Evolutionary conservation across 208 protist species (phyloP).

Genomic region (Porcisia hertigi): DNA sequence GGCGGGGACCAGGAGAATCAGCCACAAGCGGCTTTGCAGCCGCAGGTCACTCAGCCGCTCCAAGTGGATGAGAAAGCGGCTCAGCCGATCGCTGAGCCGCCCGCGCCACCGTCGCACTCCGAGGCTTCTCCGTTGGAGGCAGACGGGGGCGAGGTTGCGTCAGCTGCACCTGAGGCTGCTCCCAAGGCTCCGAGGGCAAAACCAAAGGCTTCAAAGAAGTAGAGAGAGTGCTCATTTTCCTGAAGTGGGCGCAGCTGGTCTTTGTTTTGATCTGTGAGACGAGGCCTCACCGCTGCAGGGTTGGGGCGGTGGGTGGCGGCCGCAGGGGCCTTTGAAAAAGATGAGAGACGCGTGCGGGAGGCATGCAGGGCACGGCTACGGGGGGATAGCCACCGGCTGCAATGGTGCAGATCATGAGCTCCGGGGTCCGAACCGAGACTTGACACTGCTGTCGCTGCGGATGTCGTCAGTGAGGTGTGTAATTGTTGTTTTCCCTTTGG

Average conservation of each 20-base stretch:
- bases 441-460: background rate
- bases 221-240: background rate
- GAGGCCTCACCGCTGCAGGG: background rate
- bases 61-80: background rate
- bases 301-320: no score
- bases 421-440: no score
- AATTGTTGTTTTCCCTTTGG: background rate
- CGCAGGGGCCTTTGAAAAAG: background rate
- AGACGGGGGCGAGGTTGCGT: background rate
- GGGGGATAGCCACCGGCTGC: background rate
- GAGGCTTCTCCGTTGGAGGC: background rate
- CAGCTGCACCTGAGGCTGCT: background rate
- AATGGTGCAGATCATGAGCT: background rate
- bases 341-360: background rate
- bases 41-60: background rate
- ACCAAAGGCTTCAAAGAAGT: background rate
- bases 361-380: background rate
- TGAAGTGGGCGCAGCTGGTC: background rate
- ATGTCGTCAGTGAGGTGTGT: background rate
- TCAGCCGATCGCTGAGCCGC: background rate
- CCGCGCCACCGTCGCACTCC: background rate
- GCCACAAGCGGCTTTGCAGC: background rate
- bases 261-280: background rate
- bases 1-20: background rate
- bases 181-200: background rate